Evolutionary conservation across 371 early-diverging fungal species (phyloP).

Genomic region (Quaeritorhiza haematococci): DNA sequence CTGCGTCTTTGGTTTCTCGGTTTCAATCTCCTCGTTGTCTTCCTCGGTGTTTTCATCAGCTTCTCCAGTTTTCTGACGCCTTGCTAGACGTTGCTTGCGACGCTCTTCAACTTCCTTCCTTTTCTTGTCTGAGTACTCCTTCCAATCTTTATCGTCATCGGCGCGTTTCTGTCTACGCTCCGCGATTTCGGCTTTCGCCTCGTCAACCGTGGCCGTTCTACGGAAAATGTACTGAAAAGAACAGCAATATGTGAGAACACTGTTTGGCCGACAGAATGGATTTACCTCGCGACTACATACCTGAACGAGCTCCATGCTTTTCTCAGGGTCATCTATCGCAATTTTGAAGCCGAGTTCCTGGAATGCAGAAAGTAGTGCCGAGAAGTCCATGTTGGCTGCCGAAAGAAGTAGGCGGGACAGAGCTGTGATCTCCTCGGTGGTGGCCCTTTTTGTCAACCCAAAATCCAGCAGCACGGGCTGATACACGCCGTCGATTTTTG

Average conservation of each 20-base stretch:
- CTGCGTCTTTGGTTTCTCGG: constrained; percentile 4
- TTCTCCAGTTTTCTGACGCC: too few species aligned
- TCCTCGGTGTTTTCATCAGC: neutral
- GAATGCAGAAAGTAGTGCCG: constrained; percentile 15
- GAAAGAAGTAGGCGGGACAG: constrained; percentile 19
- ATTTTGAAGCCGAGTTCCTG: constrained; percentile 15
- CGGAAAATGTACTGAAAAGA: constrained; percentile 15
- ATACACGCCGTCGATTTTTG: neutral
- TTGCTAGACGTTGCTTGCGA: too few species aligned
- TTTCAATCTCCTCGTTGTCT: neutral
- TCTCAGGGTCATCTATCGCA: constrained; percentile 12
- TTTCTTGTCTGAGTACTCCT: neutral
- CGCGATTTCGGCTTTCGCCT: constrained; percentile 3
- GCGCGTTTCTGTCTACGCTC: constrained; percentile 4
- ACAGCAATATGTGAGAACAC: neutral
- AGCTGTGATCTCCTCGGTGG: constrained; percentile 12
- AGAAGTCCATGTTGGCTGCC: constrained; percentile 20
- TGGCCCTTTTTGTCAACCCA: constrained; percentile 24
- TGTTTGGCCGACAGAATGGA: neutral
- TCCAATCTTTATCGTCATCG: neutral
- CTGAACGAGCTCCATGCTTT: constrained; percentile 23
- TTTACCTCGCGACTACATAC: neutral
- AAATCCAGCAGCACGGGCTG: constrained; percentile 24
- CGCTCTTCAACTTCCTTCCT: too few species aligned
- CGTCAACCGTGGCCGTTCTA: constrained; percentile 6